These are phyloP conservation scores for Penicillium brasilianum DNA, from an alignment of 2,329 filamentous ascomycete species.

Conservation along the genomic window DNA sequence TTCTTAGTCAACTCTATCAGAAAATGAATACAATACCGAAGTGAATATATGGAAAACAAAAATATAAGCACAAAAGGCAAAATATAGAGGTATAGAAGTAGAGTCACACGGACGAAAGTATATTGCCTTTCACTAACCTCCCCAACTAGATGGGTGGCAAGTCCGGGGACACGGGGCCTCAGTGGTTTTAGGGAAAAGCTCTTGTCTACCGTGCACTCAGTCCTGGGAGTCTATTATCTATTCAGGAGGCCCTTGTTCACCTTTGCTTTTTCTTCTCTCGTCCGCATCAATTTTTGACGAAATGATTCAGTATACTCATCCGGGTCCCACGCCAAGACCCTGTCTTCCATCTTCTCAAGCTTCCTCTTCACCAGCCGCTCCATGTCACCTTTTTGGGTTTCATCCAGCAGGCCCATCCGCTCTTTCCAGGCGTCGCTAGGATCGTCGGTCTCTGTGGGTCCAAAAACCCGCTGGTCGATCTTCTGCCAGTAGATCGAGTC, in stretches of 20 bases:
- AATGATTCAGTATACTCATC: slow-evolving; percentile 13
- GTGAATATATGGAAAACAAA: no score
- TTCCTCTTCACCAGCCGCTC: slow-evolving; percentile 14
- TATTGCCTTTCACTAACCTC: no score
- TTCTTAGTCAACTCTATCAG: no score
- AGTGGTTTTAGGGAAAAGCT: no score
- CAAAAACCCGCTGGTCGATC: slow-evolving; percentile 16
- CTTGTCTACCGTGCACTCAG: no score
- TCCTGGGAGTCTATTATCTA: background rate
- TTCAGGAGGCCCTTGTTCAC: background rate
- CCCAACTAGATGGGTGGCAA: no score
- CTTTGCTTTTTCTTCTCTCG: background rate
- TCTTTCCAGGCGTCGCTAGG: slow-evolving; percentile 17
- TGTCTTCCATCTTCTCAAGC: slow-evolving; percentile 14
- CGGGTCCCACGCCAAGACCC: slow-evolving; percentile 18
- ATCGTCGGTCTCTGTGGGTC: slow-evolving; percentile 4
- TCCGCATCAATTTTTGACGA: background rate
- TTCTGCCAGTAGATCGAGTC: slow-evolving; percentile 23
- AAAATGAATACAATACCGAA: no score
- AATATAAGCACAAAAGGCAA: no score
- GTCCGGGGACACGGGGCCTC: no score
- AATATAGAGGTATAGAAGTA: no score
- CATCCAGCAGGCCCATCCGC: slow-evolving; percentile 11
- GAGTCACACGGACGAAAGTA: no score
- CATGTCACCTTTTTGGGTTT: slow-evolving; percentile 10